Evolutionary conservation across 2,329 filamentous ascomycete species (phyloP), one percentile per base, ranked within the genome.

Genomic region (Aspergillus spinulosporus): DNA sequence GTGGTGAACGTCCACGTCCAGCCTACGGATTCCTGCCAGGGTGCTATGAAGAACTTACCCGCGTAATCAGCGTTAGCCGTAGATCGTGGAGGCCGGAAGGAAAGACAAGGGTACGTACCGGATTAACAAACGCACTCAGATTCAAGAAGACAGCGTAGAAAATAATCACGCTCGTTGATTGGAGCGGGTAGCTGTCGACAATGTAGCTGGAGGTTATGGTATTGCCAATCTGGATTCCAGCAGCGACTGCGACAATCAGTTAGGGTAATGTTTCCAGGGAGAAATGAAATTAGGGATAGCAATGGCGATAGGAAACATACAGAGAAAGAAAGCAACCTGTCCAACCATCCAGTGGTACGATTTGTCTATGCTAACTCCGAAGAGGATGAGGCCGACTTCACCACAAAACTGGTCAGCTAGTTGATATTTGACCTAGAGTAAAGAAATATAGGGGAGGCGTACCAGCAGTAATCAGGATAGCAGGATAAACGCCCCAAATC

Each of bases 171-270:
- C 78, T 78, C 66, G 81, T 84, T 37, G 78, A 79, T 63, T 84
- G 80, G 12, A 80, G 66, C 0, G 81, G 81, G 64, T 84, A 84
- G 45, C 75, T 75, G 64, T 85, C 82, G 36, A 84, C 76, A 12
- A 84, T 74, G 64, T 84, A 84, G 4, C 76, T 74, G 44, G 75
- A 79, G 7, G 80, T 69, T 2, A 78, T 76, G 0, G 81, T 82
- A 64, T 84, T 85, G 32, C 82, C 82, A 51, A 83, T 79, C 59
- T 85, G 82, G 59, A 84, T 78, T 14, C 82, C 82, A 1, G 79
- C 77, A 1, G 78, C 79, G 64, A 82, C 80, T 81, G 51, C 11
- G 37, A 3, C 29, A 34, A 21, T 45, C 9, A 21, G 21, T 31
- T 29, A 21, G 15, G 7, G n/a, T 14, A 40, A n/a, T 29, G 11